A percentile compares a stretch with the other conserved stretches of the same genome.
Conservation (phyloP, 306 rosid species). For the Arachis stenosperma region DNA sequence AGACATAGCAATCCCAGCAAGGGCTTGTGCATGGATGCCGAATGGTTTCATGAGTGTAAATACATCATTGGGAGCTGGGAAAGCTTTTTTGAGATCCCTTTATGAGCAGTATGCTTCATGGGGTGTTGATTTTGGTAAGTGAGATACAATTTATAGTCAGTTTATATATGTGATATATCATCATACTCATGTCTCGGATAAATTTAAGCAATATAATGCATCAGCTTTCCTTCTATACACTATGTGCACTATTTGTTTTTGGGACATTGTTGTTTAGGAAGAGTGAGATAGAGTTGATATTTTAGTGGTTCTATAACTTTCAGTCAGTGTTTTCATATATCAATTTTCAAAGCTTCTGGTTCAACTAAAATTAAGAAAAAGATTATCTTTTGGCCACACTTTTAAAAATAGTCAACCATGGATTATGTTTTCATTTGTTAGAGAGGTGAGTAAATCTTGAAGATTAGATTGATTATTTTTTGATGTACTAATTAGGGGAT, state of each 20-base stretch:
- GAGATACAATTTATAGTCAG: constrained; percentile 33
- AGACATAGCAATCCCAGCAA: constrained; percentile 74
- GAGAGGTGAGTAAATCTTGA: constrained; percentile 5
- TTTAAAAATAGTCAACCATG: not conserved
- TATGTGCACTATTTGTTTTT: not conserved
- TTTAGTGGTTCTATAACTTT: constrained; percentile 1
- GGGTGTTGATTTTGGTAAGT: constrained; percentile 95
- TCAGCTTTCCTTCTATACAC: constrained; percentile 5
- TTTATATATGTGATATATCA: constrained; percentile 23
- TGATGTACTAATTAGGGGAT: not conserved
- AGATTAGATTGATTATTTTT: constrained; percentile 4
- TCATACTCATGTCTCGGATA: not conserved
- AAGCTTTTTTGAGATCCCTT: constrained; percentile 87
- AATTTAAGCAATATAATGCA: constrained; percentile 30
- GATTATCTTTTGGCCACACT: constrained; percentile 19
- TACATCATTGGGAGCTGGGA: constrained; percentile 77
- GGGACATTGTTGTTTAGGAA: constrained; percentile 10
- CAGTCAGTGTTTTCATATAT: not conserved
- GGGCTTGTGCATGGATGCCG: constrained; percentile 87
- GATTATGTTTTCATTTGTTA: not conserved
- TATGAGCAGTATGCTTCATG: constrained; percentile 83
- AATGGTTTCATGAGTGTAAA: constrained; percentile 92
- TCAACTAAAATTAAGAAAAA: not conserved
- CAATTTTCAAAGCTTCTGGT: not conserved
- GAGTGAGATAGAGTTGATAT: not conserved